Percentiles rank a stretch among this genome's conserved stretches.
phyloP scores from a whole-genome alignment of 2,329 filamentous ascomycete species.

The Ophiostoma sp. region DNA sequence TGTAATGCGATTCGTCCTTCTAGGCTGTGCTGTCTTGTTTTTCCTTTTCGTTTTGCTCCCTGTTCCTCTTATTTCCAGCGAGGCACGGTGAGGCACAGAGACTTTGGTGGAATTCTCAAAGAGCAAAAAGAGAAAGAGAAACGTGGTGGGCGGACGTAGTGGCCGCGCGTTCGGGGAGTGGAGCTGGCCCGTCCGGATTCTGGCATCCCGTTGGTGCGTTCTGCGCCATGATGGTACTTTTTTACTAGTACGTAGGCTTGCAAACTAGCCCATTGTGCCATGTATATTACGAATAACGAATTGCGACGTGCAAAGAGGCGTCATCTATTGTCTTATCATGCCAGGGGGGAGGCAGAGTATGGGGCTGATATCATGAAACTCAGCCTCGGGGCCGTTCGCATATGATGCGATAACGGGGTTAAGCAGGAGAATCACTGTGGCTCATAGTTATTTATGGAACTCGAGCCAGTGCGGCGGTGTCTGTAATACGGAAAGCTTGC shows the following conservation, averaged over 20 bases:
- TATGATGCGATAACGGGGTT: background rate
- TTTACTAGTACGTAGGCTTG: background rate
- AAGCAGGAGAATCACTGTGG: background rate
- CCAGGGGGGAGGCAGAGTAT: background rate
- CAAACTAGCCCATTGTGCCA: background rate
- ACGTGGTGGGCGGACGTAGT: slow-evolving; percentile 11
- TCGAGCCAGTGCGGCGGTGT: background rate
- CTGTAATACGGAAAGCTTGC: background rate
- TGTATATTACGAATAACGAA: background rate
- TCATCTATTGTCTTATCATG: background rate
- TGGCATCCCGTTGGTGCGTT: slow-evolving; percentile 6
- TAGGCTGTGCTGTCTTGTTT: background rate
- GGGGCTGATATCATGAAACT: background rate
- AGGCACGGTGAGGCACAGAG: background rate
- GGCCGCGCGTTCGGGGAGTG: slow-evolving; percentile 13
- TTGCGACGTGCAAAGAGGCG: slow-evolving; percentile 1
- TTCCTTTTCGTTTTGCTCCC: background rate
- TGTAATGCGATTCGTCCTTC: background rate
- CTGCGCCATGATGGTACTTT: slow-evolving; percentile 5
- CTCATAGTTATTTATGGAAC: background rate
- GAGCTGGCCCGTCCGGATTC: background rate
- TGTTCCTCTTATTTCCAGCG: background rate
- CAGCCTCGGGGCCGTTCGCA: background rate
- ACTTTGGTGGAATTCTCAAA: background rate
- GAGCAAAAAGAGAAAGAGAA: background rate